A percentile compares a stretch with the other conserved stretches of the same genome.
Evolutionary conservation across 139 green algal genomes (phyloP).

Genomic region (Desmodesmus armatus): DNA sequence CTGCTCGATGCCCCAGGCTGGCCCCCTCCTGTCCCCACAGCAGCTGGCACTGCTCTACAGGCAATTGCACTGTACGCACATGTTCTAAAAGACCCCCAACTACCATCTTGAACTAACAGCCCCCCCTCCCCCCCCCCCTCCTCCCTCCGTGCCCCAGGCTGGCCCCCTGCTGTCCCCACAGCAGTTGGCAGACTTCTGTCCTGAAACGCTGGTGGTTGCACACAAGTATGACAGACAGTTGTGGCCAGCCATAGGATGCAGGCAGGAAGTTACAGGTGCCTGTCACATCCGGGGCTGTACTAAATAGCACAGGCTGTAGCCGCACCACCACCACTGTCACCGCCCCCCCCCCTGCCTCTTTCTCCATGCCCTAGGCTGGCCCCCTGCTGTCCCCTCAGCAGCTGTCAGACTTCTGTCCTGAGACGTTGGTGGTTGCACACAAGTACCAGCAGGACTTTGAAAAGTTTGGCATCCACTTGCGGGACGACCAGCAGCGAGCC

Average conservation of each 20-base stretch:
- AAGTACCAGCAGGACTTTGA: slow-evolving; percentile 58
- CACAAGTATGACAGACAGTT: slow-evolving; percentile 10
- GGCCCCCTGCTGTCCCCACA: slow-evolving; percentile 23
- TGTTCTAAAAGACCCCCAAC: too few relatives aligned
- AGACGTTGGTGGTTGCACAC: slow-evolving; percentile 48
- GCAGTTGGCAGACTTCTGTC: slow-evolving; percentile 41
- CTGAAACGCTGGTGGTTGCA: slow-evolving; percentile 51
- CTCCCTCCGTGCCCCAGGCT: too few relatives aligned
- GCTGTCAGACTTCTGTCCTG: slow-evolving; percentile 41
- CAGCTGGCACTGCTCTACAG: background rate
- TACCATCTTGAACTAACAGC: too few relatives aligned
- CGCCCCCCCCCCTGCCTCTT: too few relatives aligned
- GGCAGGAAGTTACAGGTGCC: too few relatives aligned
- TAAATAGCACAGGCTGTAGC: too few relatives aligned
- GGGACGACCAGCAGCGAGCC: background rate
- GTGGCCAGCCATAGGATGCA: background rate
- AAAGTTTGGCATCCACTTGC: slow-evolving; percentile 58
- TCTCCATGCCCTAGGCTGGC: background rate
- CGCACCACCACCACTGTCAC: background rate
- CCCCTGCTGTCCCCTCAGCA: slow-evolving; percentile 26
- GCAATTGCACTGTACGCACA: too few relatives aligned
- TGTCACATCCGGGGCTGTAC: too few relatives aligned
- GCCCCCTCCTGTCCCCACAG: too few relatives aligned
- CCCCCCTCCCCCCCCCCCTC: too few relatives aligned
- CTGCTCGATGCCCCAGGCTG: too few relatives aligned